Base-by-base conservation (phyloP, 2,329 filamentous ascomycete species). In the Incumbomyces lentus region DNA sequence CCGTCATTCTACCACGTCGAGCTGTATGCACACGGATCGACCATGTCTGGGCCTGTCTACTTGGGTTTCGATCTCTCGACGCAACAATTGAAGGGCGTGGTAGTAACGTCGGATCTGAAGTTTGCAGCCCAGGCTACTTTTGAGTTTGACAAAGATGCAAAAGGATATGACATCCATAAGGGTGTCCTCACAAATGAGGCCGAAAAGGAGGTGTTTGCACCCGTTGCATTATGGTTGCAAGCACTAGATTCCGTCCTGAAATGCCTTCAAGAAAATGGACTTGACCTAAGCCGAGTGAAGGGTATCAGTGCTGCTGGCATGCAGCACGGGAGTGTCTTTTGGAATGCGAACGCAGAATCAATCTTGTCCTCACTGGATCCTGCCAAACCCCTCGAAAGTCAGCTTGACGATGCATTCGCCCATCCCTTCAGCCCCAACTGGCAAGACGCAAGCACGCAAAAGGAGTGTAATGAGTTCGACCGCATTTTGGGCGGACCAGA, bases 291-390 rank as follows among this genome's bases (percentile, higher is more conserved):
- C 44, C 77, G 78, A 43, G 80, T 98, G 53, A 79, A 77, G 59
- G 90, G 86, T 26, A 76, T 98, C 56, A 90, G 86, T 59, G 92
- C 88, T 52, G 89, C 90, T 13, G 89, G 92, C 46, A 93, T 96
- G 76, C 92, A 98, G 72, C 92, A 96, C 66, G 92, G 92, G 30
- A 96, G 90, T 63, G 88, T 96, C 22, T 96, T 92, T 69, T 96
- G 90, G 90, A 84, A 77, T 49, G 64, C 70, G 37, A 68, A 80
- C 47, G 89, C 86, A 5, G 83, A 85, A 60, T 59, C 65, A 6
- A 60, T 83, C 36, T 73, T 96, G 36, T 67, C 63, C 3, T 68
- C 59, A 11, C 68, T 96, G 36, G 73, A 86, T 54, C 61, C 74
- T 2, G 66, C 66, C 16, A 76, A 76, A 61, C 68, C 74, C 1